Conservation (phyloP, 805 yeast genomes). For the Wickerhamiella sorbophila region DNA sequence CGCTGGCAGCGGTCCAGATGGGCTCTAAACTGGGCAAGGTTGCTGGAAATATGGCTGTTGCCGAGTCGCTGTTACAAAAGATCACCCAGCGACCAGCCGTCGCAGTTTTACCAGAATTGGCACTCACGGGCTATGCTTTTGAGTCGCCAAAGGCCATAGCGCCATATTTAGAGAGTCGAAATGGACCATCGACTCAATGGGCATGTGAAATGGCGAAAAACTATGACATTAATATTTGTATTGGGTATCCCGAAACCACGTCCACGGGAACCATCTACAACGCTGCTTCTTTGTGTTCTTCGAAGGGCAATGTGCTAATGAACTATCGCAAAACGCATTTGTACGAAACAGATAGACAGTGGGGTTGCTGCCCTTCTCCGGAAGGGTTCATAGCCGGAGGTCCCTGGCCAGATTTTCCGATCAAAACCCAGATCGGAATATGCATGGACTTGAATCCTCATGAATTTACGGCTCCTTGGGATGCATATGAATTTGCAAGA, state of each 20-base stretch:
- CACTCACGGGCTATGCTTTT: slow-evolving; percentile 75
- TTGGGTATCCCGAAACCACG: slow-evolving; percentile 66
- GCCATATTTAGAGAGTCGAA: slow-evolving; percentile 42
- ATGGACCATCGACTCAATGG: slow-evolving; percentile 39
- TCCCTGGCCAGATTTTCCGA: slow-evolving; percentile 2
- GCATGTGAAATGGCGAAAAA: slow-evolving; percentile 40
- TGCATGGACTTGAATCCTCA: slow-evolving; percentile 93
- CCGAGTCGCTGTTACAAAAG: not conserved
- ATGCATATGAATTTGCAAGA: slow-evolving; percentile 53
- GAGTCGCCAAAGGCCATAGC: slow-evolving; percentile 31
- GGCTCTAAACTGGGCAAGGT: not conserved
- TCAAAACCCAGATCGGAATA: slow-evolving; percentile 55
- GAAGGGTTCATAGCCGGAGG: slow-evolving; percentile 30
- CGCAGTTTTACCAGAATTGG: slow-evolving; percentile 71
- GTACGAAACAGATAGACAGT: slow-evolving; percentile 61
- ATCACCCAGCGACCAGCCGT: slow-evolving; percentile 18
- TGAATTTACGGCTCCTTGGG: slow-evolving; percentile 67
- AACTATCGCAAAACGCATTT: slow-evolving; percentile 67
- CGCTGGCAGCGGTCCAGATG: slow-evolving; percentile 3
- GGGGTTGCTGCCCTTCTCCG: slow-evolving; percentile 62
- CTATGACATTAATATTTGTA: slow-evolving; percentile 48
- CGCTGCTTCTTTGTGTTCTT: slow-evolving; percentile 51
- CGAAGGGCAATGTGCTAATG: slow-evolving; percentile 41
- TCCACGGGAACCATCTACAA: slow-evolving; percentile 37
- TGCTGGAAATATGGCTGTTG: not conserved